Conservation (phyloP, 2,329 filamentous ascomycete genomes). For the Lasiodiplodia sp. region DNA sequence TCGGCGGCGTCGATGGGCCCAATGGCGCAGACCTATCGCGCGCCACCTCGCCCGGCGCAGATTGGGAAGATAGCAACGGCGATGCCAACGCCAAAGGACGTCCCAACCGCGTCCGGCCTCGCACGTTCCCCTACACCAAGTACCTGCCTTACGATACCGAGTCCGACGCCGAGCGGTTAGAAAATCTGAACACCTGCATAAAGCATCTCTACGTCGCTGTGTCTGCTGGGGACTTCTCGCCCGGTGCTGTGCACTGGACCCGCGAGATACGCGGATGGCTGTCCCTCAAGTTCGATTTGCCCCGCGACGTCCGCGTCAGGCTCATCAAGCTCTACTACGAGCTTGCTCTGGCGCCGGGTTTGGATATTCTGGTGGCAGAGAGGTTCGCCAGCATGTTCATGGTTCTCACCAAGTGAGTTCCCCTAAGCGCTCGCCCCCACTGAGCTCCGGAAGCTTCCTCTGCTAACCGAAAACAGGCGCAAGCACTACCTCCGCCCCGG, state of each 20-base stretch:
- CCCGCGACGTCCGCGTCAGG: slow-evolving; percentile 79
- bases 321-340: slow-evolving; percentile 94
- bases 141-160: slow-evolving; percentile 91
- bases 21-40: slow-evolving; percentile 75
- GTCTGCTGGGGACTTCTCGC: slow-evolving; percentile 90
- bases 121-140: slow-evolving; percentile 91
- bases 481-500: slow-evolving; percentile 94
- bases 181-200: slow-evolving; percentile 83
- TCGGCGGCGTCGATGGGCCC: slow-evolving; percentile 43
- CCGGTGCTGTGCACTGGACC: slow-evolving; percentile 95
- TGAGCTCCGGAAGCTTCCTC: background rate
- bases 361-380: slow-evolving; percentile 82
- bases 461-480: slow-evolving; percentile 63
- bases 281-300: slow-evolving; percentile 95
- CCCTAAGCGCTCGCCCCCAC: background rate
- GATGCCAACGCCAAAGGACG: slow-evolving; percentile 56
- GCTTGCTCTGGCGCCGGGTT: slow-evolving; percentile 85
- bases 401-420: slow-evolving; percentile 83
- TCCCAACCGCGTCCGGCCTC: slow-evolving; percentile 75
- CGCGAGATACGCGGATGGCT: slow-evolving; percentile 95
- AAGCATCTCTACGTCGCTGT: slow-evolving; percentile 93
- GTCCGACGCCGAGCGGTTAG: slow-evolving; percentile 77
- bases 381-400: slow-evolving; percentile 97
- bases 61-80: slow-evolving; percentile 63
- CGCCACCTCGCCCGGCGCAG: slow-evolving; percentile 80